Conservation (phyloP, 805 yeast genomes). For the Barnettozyma pratensis region DNA sequence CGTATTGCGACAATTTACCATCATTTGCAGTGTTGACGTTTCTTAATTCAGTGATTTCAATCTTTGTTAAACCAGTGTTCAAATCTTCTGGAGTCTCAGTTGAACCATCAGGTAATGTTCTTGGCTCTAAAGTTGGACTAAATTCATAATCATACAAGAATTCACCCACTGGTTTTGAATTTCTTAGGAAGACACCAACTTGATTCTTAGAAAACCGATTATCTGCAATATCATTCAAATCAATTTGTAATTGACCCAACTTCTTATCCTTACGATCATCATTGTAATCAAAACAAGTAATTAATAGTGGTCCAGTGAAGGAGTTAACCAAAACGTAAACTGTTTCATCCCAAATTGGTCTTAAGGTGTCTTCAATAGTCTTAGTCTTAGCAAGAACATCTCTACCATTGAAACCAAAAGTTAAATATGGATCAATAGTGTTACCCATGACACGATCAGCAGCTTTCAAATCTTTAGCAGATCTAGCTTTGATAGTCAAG, state of each 20-base stretch:
- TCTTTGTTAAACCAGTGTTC: slow-evolving; percentile 84
- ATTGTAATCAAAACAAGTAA: slow-evolving; percentile 72
- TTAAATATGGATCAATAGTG: slow-evolving; percentile 86
- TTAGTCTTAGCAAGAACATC: slow-evolving; percentile 62
- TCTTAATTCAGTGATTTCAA: slow-evolving; percentile 63
- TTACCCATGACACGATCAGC: slow-evolving; percentile 61
- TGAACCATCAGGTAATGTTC: slow-evolving; percentile 71
- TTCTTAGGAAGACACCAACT: slow-evolving; percentile 60
- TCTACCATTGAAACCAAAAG: slow-evolving; percentile 55
- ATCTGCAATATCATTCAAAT: slow-evolving; percentile 59
- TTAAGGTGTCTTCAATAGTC: slow-evolving; percentile 57
- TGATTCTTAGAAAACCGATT: slow-evolving; percentile 45
- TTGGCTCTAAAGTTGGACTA: slow-evolving; percentile 65
- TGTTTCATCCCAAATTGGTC: slow-evolving; percentile 84
- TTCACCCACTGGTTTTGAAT: slow-evolving; percentile 79
- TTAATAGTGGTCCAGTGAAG: slow-evolving; percentile 75
- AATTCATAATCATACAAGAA: slow-evolving; percentile 65
- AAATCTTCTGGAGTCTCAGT: slow-evolving; percentile 83
- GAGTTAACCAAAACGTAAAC: slow-evolving; percentile 64
- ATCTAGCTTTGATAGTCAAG: slow-evolving; percentile 58
- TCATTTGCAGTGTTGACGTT: slow-evolving; percentile 28
- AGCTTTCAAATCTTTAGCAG: slow-evolving; percentile 65
- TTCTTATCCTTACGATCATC: slow-evolving; percentile 73
- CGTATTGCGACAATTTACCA: slow-evolving; percentile 57
- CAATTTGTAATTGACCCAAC: slow-evolving; percentile 73